These are phyloP conservation scores for Heliocybe sulcata DNA, from an alignment of 1,284 basidiomycete species.

Conservation along the genomic window DNA sequence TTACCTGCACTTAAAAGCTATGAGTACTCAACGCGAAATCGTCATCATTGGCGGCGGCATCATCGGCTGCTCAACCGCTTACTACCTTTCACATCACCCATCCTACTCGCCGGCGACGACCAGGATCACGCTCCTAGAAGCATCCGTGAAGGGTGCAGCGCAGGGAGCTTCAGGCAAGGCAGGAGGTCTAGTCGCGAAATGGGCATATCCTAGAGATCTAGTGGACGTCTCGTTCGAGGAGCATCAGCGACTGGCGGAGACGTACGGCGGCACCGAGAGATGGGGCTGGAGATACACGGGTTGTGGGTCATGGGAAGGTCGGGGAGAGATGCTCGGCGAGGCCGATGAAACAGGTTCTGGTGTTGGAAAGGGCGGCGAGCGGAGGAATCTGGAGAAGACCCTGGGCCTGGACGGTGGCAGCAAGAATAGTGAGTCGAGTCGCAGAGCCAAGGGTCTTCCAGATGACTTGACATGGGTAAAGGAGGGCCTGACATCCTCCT, in stretches of 20 bases:
- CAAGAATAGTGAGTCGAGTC: slow-evolving; percentile 12
- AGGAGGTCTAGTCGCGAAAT: slow-evolving; percentile 85
- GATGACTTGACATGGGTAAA: slow-evolving; percentile 59
- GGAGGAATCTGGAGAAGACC: slow-evolving; percentile 49
- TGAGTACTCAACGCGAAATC: slow-evolving; percentile 14
- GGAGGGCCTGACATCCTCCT: slow-evolving; percentile 49
- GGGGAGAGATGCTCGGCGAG: slow-evolving; percentile 28
- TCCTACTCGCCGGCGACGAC: slow-evolving; percentile 30
- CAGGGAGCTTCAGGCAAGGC: slow-evolving; percentile 86
- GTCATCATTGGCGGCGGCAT: slow-evolving; percentile 61
- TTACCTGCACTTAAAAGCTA: not conserved
- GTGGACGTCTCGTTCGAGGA: slow-evolving; percentile 75
- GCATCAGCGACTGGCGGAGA: slow-evolving; percentile 71
- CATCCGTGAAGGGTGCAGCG: slow-evolving; percentile 56
- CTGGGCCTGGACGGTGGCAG: slow-evolving; percentile 33
- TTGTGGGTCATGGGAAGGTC: slow-evolving; percentile 64
- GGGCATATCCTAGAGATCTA: slow-evolving; percentile 74
- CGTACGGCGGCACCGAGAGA: slow-evolving; percentile 62
- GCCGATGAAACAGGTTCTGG: slow-evolving; percentile 14
- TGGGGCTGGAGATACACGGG: slow-evolving; percentile 80
- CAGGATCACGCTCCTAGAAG: slow-evolving; percentile 71
- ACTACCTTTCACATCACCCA: slow-evolving; percentile 64
- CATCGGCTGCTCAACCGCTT: slow-evolving; percentile 83
- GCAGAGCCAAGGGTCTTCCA: slow-evolving; percentile 38
- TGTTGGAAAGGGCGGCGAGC: slow-evolving; percentile 22